Evolutionary conservation across 768 basidiomycete species (phyloP).

Genomic region (Boletus tomentosulus): DNA sequence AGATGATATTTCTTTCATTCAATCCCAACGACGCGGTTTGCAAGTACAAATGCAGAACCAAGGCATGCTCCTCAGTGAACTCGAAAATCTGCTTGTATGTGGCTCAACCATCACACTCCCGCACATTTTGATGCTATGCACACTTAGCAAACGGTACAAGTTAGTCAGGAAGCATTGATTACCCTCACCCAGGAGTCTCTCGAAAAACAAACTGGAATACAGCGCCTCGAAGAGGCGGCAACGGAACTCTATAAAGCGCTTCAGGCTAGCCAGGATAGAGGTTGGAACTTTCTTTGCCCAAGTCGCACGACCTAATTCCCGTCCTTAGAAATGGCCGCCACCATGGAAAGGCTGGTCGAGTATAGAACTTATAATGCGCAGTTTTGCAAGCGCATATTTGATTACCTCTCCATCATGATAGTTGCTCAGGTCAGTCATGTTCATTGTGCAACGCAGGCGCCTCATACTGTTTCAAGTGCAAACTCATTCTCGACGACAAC

Average conservation of each 20-base stretch:
- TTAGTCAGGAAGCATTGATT: constrained; percentile 70
- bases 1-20: constrained; percentile 94
- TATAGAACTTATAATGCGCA: constrained; percentile 87
- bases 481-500: constrained; percentile 60
- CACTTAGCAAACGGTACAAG: constrained; percentile 86
- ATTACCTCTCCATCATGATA: constrained; percentile 90
- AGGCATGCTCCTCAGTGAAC: constrained; percentile 72
- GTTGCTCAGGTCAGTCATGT: constrained; percentile 68
- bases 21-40: constrained; percentile 92
- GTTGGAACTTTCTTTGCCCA: constrained; percentile 33
- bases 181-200: constrained; percentile 86
- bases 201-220: constrained; percentile 72
- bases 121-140: background rate
- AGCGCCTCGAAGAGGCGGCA: constrained; percentile 75
- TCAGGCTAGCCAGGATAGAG: constrained; percentile 84
- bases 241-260: constrained; percentile 93
- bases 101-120: background rate
- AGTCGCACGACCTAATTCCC: constrained; percentile 3
- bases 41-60: constrained; percentile 99
- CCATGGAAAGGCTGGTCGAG: constrained; percentile 88
- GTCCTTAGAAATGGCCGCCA: constrained; percentile 85
- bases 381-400: constrained; percentile 88
- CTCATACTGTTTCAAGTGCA: constrained; percentile 44
- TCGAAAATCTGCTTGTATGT: constrained; percentile 81
- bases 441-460: background rate